phyloP scores from a whole-genome alignment of 2,329 filamentous ascomycete genomes.

The Xylaria digitata region DNA sequence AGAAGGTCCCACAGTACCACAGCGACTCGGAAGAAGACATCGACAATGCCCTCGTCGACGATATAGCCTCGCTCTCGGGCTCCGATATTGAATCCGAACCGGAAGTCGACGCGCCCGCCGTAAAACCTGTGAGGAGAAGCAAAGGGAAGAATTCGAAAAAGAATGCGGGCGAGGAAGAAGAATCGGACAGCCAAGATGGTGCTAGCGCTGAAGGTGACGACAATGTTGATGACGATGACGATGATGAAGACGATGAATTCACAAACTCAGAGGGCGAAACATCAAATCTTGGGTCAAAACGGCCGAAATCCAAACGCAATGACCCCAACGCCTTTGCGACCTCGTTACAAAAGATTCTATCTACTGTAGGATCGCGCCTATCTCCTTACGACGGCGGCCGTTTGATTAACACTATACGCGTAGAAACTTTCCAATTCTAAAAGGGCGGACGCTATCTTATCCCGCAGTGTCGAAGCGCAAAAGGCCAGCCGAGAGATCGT shows the following conservation, averaged over 20 bases:
- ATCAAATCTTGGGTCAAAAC: conserved; percentile 46
- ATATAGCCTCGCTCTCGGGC: conserved; percentile 53
- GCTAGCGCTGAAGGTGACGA: conserved; percentile 41
- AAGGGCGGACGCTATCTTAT: conserved; percentile 89
- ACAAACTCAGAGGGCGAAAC: conserved; percentile 47
- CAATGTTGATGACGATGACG: conserved; percentile 45
- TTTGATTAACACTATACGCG: conserved; percentile 9
- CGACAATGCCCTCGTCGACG: conserved; percentile 64
- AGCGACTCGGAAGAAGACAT: conserved; percentile 70
- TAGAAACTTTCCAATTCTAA: conserved; percentile 82
- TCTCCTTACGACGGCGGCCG: neutral
- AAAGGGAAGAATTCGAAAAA: conserved; percentile 21
- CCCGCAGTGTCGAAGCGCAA: conserved; percentile 80
- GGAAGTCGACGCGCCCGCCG: conserved; percentile 46
- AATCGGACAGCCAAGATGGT: conserved; percentile 40
- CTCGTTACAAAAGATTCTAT: conserved; percentile 91
- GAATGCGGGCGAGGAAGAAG: conserved; percentile 41
- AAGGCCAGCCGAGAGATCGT: conserved; percentile 77
- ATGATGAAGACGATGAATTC: conserved; percentile 46
- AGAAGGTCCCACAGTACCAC: conserved; percentile 62
- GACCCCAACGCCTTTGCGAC: conserved; percentile 92
- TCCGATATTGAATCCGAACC: conserved; percentile 51
- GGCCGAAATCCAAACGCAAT: conserved; percentile 81
- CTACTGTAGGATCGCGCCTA: conserved; percentile 59
- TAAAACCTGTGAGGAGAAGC: conserved; percentile 39